phyloP scores from a whole-genome alignment of 441 rosid species.

The Isatis lusitanica region DNA sequence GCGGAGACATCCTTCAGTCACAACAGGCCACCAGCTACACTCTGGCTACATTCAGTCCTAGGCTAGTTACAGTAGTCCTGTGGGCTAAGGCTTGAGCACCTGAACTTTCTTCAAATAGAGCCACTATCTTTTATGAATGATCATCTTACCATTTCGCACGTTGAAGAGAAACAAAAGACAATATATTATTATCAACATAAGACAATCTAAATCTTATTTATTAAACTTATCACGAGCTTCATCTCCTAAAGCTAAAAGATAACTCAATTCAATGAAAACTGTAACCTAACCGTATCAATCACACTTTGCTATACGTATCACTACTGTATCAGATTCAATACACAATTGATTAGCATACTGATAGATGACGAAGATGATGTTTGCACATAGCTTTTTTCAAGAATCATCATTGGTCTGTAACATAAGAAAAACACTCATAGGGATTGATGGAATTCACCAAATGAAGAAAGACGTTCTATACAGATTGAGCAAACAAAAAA shows the following conservation, averaged over 20 bases:
- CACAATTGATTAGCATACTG: conserved; percentile 16
- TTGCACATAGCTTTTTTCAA: not conserved
- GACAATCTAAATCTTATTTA: not conserved
- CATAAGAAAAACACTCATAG: conserved; percentile 14
- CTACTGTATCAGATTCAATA: conserved; percentile 12
- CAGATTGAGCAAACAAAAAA: conserved; percentile 6
- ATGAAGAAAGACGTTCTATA: conserved; percentile 6
- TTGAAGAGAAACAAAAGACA: not conserved
- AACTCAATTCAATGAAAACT: not conserved
- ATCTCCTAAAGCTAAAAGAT: conserved; percentile 16
- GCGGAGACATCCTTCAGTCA: not conserved
- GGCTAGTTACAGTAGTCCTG: not conserved
- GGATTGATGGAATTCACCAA: not conserved
- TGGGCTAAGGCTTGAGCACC: not conserved
- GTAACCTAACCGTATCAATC: not conserved
- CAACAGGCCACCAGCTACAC: not conserved
- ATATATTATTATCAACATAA: not conserved
- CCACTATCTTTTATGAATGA: not conserved
- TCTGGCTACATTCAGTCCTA: conserved; percentile 3
- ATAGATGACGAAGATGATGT: not conserved
- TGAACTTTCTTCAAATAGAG: not conserved
- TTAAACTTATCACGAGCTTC: not conserved
- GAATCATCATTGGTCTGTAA: not conserved
- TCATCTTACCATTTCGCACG: not conserved
- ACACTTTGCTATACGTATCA: not conserved